phyloP scores from a whole-genome alignment of 2,329 filamentous ascomycete species.

The Lachnellula occidentalis region DNA sequence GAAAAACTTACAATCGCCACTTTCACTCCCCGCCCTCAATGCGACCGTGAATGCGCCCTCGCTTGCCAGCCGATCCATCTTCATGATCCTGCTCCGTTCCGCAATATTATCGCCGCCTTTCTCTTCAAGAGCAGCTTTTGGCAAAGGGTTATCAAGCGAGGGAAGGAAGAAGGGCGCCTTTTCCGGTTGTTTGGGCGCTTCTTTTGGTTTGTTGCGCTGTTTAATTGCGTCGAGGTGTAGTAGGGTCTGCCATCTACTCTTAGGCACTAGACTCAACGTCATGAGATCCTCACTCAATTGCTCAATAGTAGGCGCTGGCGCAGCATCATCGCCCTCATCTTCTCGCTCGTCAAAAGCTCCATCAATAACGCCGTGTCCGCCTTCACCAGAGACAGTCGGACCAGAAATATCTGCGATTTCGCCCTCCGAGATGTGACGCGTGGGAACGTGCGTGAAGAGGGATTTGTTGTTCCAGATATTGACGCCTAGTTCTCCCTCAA shows the following conservation, averaged over 20 bases:
- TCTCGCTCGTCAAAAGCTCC: constrained; percentile 58
- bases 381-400: constrained; percentile 79
- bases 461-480: constrained; percentile 93
- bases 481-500: constrained; percentile 78
- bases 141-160: constrained; percentile 44
- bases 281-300: constrained; percentile 79
- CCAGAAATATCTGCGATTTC: constrained; percentile 60
- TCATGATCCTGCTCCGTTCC: constrained; percentile 63
- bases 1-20: constrained; percentile 53
- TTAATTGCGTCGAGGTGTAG: constrained; percentile 86
- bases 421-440: constrained; percentile 74
- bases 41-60: constrained; percentile 55
- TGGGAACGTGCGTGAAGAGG: constrained; percentile 83
- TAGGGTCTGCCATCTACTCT: constrained; percentile 88
- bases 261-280: constrained; percentile 84
- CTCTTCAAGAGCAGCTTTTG: constrained; percentile 22
- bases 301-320: constrained; percentile 56
- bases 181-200: constrained; percentile 84
- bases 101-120: constrained; percentile 34
- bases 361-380: constrained; percentile 68
- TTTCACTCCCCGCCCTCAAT: constrained; percentile 47
- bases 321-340: constrained; percentile 45
- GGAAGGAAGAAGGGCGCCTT: constrained; percentile 96
- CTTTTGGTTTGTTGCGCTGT: constrained; percentile 88
- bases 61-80: constrained; percentile 52